Percentiles rank a stretch among this genome's conserved stretches.
These are phyloP conservation scores for Colletotrichum cereale DNA, from an alignment of 2,329 filamentous ascomycete species.

Conservation along the genomic window DNA sequence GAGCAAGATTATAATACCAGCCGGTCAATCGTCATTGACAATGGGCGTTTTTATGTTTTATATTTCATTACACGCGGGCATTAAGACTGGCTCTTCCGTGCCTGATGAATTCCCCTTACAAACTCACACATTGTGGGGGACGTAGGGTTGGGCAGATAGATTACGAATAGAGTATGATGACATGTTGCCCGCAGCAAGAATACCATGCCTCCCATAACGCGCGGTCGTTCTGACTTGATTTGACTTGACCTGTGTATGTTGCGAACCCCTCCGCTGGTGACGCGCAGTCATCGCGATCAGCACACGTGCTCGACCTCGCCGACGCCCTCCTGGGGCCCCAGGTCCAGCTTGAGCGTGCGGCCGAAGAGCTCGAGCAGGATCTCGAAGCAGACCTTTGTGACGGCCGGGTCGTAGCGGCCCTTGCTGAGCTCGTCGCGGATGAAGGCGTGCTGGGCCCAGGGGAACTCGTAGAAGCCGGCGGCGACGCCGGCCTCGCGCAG, in stretches of 20 bases:
- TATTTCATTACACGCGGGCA: slow-evolving; percentile 21
- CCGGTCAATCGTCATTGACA: slow-evolving; percentile 18
- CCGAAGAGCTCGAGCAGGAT: slow-evolving; percentile 89
- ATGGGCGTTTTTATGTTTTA: slow-evolving; percentile 8
- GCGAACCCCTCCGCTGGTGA: neutral
- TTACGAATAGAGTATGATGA: slow-evolving; percentile 41
- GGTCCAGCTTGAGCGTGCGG: slow-evolving; percentile 80
- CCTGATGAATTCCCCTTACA: slow-evolving; percentile 32
- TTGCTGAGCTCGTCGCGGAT: slow-evolving; percentile 94
- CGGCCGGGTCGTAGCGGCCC: slow-evolving; percentile 90
- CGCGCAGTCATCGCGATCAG: slow-evolving; percentile 52
- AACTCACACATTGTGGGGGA: slow-evolving; percentile 12
- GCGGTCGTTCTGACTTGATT: too few relatives aligned
- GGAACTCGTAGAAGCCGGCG: slow-evolving; percentile 89
- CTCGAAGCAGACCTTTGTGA: slow-evolving; percentile 91
- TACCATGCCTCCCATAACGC: slow-evolving; percentile 42
- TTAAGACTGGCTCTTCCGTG: slow-evolving; percentile 39
- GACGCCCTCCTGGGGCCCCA: slow-evolving; percentile 76
- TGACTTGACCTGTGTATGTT: neutral
- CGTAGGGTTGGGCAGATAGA: slow-evolving; percentile 20
- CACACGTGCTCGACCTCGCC: slow-evolving; percentile 80
- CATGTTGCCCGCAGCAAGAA: slow-evolving; percentile 38
- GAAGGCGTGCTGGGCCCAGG: slow-evolving; percentile 96
- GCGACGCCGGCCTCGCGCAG: slow-evolving; percentile 80
- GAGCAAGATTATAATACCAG: slow-evolving; percentile 27